Base-by-base conservation (phyloP, 176 grass and related monocot genomes). In the Zizania latifolia region DNA sequence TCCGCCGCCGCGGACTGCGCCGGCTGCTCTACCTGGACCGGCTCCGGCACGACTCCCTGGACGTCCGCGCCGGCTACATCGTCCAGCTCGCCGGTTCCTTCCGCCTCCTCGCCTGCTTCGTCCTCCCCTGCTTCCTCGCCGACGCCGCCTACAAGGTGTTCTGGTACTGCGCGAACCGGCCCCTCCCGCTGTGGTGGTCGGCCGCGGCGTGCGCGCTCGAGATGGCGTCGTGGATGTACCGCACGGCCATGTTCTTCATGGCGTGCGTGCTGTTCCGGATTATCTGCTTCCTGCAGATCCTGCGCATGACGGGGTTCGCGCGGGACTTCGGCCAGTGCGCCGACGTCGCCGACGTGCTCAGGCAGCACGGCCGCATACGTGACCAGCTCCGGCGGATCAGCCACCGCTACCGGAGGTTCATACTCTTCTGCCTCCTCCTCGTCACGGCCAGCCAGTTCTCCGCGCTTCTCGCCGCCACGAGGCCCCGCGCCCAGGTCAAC, bases 211-310 rank as follows among this genome's bases (percentile, higher is more conserved):
- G 86, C 85, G 72, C 62, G 2, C 71, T 94, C 26, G 92, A 99
- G 86, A 58, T 94, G 44, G 80, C 79, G 8, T 94, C 87, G 27
- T 99, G 89, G 83, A 59, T 71, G 0, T 95, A 92, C 87, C 95
- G 92, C 76, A 78, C 79, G 4, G 82, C 92, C 63, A 83, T 86
- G 75, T 85, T 94, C 76, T 81, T 94, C 50, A 84, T 94, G 71
- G 85, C 59, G 0, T 94, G 92, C 80, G 82, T 92, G 46, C 82
- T 92, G 36, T 99, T 99, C 80, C 78, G 75, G 39, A 88, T 87
- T 54, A 94, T 92, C 1, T 99, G 95, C 72, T 84, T 79, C 77
- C 92, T 99, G 16, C 82, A 90, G 86, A 83, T 99, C 79, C 89
- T 94, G 19, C 84, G 92, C 34, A 92, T 99, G 91, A 78, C 74